Percentiles rank a stretch among this genome's conserved stretches.
Conservation (phyloP, 1,139 yeast species). For the Lodderomyces parapsilosis region DNA sequence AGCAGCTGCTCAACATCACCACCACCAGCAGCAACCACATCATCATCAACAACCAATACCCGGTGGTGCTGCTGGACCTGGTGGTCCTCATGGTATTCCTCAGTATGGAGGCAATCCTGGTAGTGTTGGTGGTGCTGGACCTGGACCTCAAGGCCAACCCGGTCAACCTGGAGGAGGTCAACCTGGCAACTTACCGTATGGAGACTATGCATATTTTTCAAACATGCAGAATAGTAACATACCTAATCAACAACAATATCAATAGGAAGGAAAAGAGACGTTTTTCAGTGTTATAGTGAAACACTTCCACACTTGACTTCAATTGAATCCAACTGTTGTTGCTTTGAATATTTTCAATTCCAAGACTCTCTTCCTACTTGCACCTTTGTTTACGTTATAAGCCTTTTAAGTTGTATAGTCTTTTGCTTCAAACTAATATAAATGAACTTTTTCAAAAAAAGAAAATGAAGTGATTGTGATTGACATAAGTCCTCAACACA, state of each 20-base stretch:
- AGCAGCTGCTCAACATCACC: conserved; percentile 16
- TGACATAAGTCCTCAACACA: no score
- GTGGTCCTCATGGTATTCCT: conserved; percentile 11
- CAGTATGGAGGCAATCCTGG: conserved; percentile 26
- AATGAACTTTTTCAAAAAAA: no score
- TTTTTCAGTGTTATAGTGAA: background rate
- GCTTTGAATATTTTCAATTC: background rate
- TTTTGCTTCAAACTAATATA: background rate
- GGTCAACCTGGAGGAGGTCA: conserved; percentile 17
- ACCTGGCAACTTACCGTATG: conserved; percentile 20
- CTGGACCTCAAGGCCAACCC: conserved; percentile 8
- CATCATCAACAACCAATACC: conserved; percentile 13
- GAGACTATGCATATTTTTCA: conserved; percentile 55
- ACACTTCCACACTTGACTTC: no score
- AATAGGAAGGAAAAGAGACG: conserved; percentile 15
- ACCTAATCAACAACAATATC: conserved; percentile 44
- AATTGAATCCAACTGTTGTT: no score
- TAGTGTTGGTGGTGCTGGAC: no score
- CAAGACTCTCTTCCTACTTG: background rate
- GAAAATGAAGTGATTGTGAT: no score
- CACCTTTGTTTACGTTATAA: background rate
- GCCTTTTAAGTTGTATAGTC: background rate
- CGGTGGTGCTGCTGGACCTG: conserved; percentile 3
- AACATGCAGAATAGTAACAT: conserved; percentile 51
- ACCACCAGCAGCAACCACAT: conserved; percentile 33